Evolutionary conservation across 2,329 filamentous ascomycete genomes (phyloP).

Genomic region (Aspergillus ustus): DNA sequence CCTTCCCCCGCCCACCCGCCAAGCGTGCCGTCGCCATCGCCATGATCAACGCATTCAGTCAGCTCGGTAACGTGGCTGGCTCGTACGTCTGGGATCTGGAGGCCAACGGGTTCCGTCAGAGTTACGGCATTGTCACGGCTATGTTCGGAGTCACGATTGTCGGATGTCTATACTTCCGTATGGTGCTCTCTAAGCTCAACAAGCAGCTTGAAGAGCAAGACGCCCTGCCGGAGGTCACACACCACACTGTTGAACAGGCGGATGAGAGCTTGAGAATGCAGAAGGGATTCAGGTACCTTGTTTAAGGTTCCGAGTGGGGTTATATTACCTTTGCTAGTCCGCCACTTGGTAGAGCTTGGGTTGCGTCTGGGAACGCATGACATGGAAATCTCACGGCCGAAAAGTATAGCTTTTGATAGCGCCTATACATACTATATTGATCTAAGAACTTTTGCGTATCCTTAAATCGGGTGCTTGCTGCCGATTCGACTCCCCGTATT

Average conservation of each 20-base stretch:
- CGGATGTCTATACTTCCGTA: conserved; percentile 51
- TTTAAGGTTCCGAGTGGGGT: conserved; percentile 17
- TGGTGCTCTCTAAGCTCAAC: conserved; percentile 48
- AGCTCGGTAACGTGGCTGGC: conserved; percentile 63
- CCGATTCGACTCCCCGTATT: background rate
- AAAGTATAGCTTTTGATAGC: background rate
- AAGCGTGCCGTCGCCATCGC: conserved; percentile 74
- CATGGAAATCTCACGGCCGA: background rate
- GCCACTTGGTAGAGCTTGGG: background rate
- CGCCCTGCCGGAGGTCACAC: conserved; percentile 17
- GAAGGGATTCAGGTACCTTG: conserved; percentile 35
- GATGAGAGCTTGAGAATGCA: conserved; percentile 32
- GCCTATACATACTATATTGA: conserved; percentile 5
- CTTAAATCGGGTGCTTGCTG: background rate
- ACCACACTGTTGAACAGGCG: background rate
- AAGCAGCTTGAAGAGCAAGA: conserved; percentile 28
- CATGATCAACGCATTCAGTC: conserved; percentile 72
- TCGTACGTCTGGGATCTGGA: conserved; percentile 66
- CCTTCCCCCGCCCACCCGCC: conserved; percentile 72
- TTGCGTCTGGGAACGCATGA: background rate
- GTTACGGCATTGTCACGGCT: conserved; percentile 66
- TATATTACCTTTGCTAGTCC: background rate
- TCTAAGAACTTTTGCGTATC: background rate
- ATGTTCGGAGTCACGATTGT: conserved; percentile 66
- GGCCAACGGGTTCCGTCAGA: conserved; percentile 65